phyloP scores from a whole-genome alignment of 2,329 filamentous ascomycete species.

The Colletotrichum sp. region DNA sequence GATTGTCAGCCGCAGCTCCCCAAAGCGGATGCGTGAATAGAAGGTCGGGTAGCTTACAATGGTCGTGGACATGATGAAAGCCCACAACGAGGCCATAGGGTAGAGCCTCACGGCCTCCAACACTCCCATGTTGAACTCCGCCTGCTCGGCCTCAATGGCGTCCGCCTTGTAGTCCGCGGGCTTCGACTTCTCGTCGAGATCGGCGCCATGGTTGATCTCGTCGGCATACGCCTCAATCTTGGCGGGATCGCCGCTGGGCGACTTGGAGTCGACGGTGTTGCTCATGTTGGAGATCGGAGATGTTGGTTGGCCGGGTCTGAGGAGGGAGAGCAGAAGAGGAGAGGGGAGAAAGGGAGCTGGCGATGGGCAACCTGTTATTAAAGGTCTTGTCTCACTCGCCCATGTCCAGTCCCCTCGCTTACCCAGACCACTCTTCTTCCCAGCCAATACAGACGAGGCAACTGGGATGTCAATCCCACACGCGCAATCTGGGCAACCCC shows the following conservation, averaged over 20 bases:
- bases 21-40: background rate
- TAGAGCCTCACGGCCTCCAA: slow-evolving; percentile 36
- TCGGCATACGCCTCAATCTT: slow-evolving; percentile 9
- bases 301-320: background rate
- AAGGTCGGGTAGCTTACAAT: slow-evolving; percentile 38
- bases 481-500: background rate
- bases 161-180: slow-evolving; percentile 51
- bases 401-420: background rate
- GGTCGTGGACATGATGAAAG: slow-evolving; percentile 42
- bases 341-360: background rate
- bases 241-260: slow-evolving; percentile 3
- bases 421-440: background rate
- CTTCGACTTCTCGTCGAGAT: slow-evolving; percentile 39
- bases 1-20: slow-evolving; percentile 20
- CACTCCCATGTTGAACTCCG: slow-evolving; percentile 38
- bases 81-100: slow-evolving; percentile 42
- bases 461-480: slow-evolving; percentile 1
- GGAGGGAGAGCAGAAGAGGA: background rate
- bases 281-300: background rate
- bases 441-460: slow-evolving; percentile 2
- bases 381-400: background rate
- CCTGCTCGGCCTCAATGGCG: slow-evolving; percentile 62
- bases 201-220: background rate
- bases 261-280: slow-evolving; percentile 5
- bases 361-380: slow-evolving; percentile 1